Percentiles rank a stretch among this genome's conserved stretches.
phyloP scores from a whole-genome alignment of 306 rosid genomes.

The Fragaria nilgerrensis region DNA sequence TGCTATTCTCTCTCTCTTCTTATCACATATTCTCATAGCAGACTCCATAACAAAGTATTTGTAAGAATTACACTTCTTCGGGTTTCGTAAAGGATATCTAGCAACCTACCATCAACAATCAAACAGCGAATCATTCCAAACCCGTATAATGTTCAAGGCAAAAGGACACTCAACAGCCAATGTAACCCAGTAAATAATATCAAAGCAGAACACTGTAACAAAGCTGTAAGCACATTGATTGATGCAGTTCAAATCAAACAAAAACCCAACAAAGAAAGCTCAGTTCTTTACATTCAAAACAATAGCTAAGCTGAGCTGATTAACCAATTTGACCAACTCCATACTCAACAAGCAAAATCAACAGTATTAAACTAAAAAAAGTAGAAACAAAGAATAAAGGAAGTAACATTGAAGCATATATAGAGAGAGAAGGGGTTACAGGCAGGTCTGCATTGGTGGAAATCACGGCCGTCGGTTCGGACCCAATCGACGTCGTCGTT shows the following conservation, averaged over 20 bases:
- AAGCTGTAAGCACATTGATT: neutral
- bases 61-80: neutral
- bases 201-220: neutral
- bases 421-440: constrained; percentile 36
- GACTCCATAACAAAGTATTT: neutral
- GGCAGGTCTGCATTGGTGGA: constrained; percentile 92
- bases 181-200: neutral
- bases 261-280: constrained; percentile 11
- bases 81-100: neutral
- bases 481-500: constrained; percentile 56
- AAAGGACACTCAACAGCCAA: neutral
- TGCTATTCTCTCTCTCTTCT: neutral
- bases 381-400: neutral
- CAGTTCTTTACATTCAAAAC: constrained; percentile 10
- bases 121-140: neutral
- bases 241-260: neutral
- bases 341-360: neutral
- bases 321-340: constrained; percentile 9
- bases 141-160: neutral
- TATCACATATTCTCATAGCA: neutral
- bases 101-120: neutral
- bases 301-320: neutral
- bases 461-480: constrained; percentile 82
- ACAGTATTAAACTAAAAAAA: constrained; percentile 1
- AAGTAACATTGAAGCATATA: neutral